Conservation (phyloP, 2,329 filamentous ascomycete species). For the Didymellaceae sp. region DNA sequence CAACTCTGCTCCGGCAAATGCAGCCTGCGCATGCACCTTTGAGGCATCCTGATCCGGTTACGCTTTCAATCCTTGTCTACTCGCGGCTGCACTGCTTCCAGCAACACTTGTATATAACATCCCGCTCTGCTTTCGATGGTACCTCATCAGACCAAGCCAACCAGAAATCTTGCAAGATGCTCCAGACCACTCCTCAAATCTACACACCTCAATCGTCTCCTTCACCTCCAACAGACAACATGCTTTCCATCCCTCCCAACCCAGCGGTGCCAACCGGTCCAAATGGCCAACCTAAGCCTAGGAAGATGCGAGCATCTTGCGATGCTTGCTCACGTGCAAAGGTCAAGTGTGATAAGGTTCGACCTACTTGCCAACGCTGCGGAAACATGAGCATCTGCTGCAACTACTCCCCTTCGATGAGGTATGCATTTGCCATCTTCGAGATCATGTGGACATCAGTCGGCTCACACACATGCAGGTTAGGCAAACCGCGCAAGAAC, state of each 20-base stretch:
- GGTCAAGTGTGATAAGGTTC: slow-evolving; percentile 48
- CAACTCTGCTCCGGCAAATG: slow-evolving; percentile 32
- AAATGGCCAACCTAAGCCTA: slow-evolving; percentile 38
- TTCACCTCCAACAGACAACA: slow-evolving; percentile 34
- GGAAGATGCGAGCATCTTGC: slow-evolving; percentile 48
- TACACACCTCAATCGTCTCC: slow-evolving; percentile 30
- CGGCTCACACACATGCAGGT: slow-evolving; percentile 30
- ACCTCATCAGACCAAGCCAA: slow-evolving; percentile 21
- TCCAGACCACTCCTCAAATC: slow-evolving; percentile 38
- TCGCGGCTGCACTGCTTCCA: slow-evolving; percentile 24
- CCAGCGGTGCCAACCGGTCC: slow-evolving; percentile 30
- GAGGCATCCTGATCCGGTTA: slow-evolving; percentile 33
- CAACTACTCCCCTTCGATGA: slow-evolving; percentile 50
- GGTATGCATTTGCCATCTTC: slow-evolving; percentile 29
- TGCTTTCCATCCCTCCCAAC: slow-evolving; percentile 28
- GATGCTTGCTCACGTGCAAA: slow-evolving; percentile 49
- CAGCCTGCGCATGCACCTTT: slow-evolving; percentile 29
- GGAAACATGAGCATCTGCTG: slow-evolving; percentile 48
- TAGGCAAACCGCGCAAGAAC: slow-evolving; percentile 48
- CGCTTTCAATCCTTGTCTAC: slow-evolving; percentile 24
- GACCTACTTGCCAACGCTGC: slow-evolving; percentile 46
- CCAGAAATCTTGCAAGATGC: slow-evolving; percentile 32
- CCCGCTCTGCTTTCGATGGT: slow-evolving; percentile 25
- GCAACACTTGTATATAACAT: slow-evolving; percentile 42
- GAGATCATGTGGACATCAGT: background rate